phyloP scores from a whole-genome alignment of 192 early-diverging fungal genomes.

The Funneliformis geosporum region DNA sequence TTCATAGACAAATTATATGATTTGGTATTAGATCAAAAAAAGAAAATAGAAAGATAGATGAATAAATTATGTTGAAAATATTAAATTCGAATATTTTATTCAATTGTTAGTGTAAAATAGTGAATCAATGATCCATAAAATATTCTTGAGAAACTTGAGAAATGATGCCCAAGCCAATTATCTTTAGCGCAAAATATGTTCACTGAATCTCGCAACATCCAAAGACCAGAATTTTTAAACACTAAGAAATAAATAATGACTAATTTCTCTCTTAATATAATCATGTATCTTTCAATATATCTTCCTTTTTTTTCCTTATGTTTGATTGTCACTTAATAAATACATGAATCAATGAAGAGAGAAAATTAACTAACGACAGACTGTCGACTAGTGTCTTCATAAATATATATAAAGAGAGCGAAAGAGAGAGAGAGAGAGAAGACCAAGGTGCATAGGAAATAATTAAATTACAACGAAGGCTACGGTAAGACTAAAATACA shows the following conservation, averaged over 20 bases:
- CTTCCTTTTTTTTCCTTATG: background rate
- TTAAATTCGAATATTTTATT: constrained; percentile 21
- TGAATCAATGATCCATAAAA: background rate
- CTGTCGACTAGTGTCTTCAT: background rate
- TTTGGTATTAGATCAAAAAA: background rate
- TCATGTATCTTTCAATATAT: background rate
- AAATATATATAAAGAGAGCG: constrained; percentile 8
- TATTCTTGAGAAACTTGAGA: background rate
- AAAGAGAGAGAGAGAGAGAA: constrained; percentile 20
- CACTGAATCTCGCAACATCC: background rate
- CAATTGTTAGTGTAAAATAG: background rate
- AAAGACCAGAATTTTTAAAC: background rate
- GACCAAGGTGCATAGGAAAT: background rate
- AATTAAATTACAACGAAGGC: constrained; percentile 11
- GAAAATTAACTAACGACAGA: background rate
- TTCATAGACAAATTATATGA: background rate
- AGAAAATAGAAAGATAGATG: constrained; percentile 16
- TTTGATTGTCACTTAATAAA: background rate
- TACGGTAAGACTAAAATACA: constrained; percentile 24
- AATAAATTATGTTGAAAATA: background rate
- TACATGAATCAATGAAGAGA: background rate
- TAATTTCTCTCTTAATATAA: background rate
- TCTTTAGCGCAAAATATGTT: background rate
- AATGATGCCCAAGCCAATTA: background rate
- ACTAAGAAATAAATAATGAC: background rate